These are phyloP conservation scores for Butyriboletus loyo DNA, from an alignment of 768 basidiomycete species.

Conservation along the genomic window DNA sequence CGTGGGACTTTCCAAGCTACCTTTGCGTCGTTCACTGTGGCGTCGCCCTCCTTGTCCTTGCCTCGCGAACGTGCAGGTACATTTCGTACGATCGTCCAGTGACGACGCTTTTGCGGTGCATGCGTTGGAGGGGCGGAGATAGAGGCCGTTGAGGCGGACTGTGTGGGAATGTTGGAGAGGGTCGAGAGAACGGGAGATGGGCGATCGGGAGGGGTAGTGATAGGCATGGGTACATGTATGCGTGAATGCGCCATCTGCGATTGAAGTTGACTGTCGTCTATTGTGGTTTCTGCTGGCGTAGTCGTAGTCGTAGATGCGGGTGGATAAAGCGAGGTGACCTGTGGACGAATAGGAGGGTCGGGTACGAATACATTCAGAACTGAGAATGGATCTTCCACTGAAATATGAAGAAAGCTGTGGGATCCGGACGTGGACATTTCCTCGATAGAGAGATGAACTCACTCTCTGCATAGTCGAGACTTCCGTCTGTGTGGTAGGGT, in stretches of 20 bases:
- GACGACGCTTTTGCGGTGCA: constrained; percentile 39
- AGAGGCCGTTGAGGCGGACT: neutral
- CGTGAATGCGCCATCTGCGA: constrained; percentile 2
- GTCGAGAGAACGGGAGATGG: constrained; percentile 18
- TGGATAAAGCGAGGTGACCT: constrained; percentile 56
- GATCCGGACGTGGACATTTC: neutral
- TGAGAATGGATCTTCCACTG: constrained; percentile 80
- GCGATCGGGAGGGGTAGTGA: constrained; percentile 25
- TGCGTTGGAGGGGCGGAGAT: neutral
- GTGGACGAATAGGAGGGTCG: constrained; percentile 53
- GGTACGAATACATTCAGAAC: constrained; percentile 62
- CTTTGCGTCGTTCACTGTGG: constrained; percentile 25
- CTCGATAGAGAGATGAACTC: constrained; percentile 21
- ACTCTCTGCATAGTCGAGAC: constrained; percentile 73
- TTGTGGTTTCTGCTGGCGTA: neutral
- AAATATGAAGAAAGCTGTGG: constrained; percentile 1
- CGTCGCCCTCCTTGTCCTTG: constrained; percentile 54
- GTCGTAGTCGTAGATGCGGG: constrained; percentile 28
- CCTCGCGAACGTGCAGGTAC: constrained; percentile 44
- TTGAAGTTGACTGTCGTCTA: constrained; percentile 1
- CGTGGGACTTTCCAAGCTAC: constrained; percentile 49
- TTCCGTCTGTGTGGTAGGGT: constrained; percentile 70
- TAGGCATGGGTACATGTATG: constrained; percentile 25
- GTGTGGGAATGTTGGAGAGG: neutral
- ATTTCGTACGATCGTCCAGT: constrained; percentile 62